Percentiles rank a stretch among this genome's conserved stretches.
Conservation (phyloP, 768 basidiomycete genomes). For the Neoboletus brunneissimus region DNA sequence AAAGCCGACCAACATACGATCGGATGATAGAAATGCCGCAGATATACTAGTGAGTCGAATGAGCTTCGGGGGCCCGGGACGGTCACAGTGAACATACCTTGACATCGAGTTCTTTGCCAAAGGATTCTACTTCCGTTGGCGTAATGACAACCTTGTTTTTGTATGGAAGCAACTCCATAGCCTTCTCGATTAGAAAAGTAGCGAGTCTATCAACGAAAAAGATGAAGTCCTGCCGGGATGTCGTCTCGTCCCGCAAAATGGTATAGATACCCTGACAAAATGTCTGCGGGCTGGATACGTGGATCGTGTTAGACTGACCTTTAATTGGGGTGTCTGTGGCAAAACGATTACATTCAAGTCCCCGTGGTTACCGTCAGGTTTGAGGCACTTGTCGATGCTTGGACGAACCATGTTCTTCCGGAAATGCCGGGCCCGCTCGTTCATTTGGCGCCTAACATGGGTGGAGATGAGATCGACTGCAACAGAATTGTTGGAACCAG, state of each 20-base stretch:
- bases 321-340: slow-evolving; percentile 75
- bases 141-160: slow-evolving; percentile 58
- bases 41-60: slow-evolving; percentile 46
- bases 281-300: background rate
- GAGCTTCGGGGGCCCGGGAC: background rate
- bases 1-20: slow-evolving; percentile 52
- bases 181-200: slow-evolving; percentile 80
- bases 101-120: slow-evolving; percentile 62
- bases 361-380: slow-evolving; percentile 37
- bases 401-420: slow-evolving; percentile 67
- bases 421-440: slow-evolving; percentile 72
- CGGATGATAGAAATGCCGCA: slow-evolving; percentile 90
- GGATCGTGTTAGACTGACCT: slow-evolving; percentile 43
- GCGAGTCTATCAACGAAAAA: slow-evolving; percentile 89
- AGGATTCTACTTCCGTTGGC: slow-evolving; percentile 53
- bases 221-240: slow-evolving; percentile 81
- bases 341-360: slow-evolving; percentile 62
- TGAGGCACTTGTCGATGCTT: slow-evolving; percentile 36
- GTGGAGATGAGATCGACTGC: slow-evolving; percentile 93
- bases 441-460: slow-evolving; percentile 82
- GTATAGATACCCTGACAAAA: slow-evolving; percentile 80
- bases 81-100: slow-evolving; percentile 39
- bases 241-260: slow-evolving; percentile 69
- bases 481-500: slow-evolving; percentile 83
- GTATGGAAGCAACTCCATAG: slow-evolving; percentile 81